Evolutionary conservation across 179 eudicot genomes (phyloP), one percentile per base, ranked within the genome.

Genomic region (Camellia oleifera): DNA sequence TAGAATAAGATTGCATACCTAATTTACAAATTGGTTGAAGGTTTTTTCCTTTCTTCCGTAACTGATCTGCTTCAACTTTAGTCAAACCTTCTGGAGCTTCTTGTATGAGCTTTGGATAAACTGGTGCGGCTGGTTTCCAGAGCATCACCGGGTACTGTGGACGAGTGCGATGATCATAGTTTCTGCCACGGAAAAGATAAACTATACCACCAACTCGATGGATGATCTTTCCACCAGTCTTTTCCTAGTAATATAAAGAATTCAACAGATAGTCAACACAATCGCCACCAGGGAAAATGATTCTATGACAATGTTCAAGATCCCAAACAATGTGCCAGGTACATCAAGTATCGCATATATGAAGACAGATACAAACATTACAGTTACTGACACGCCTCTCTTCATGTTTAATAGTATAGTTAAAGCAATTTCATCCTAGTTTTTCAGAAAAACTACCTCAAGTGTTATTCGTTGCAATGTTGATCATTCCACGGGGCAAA

Each of bases 111-210:
- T 95, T 95, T 4, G 99, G 99, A 72, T 95, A 95, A 81, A 95
- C 97, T 0, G 99, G 99, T 54, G 98, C 80, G 67, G 98, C 99
- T 74, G 99, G 98, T 88, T 94, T 95, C 99, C 99, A 95, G 40
- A 95, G 94, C 99, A 95, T 94, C 79, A 94, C 79, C 0, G 99
- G 99, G 74, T 87, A 90, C 77, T 81, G 70, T 48, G 99, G 99
- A 62, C 99, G 98, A 78, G 86, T 84, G 32, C 82, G 86, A 76
- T 87, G 93, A 75, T 95, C 88, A 78, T 95, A 95, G 81, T 95
- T 90, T 74, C 98, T 92, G 17, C 99, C 99, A 54, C 99, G 92
- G 77, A 91, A 94, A 17, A 95, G 81, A 85, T 92, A 95, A 78
- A 88, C 81, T 57, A 88, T 87, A 72, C 98, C 99, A 74, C 99